A percentile compares a stretch with the other conserved stretches of the same genome.
phyloP scores from a whole-genome alignment of 2,329 filamentous ascomycete species.

The Cladosporium sp. region DNA sequence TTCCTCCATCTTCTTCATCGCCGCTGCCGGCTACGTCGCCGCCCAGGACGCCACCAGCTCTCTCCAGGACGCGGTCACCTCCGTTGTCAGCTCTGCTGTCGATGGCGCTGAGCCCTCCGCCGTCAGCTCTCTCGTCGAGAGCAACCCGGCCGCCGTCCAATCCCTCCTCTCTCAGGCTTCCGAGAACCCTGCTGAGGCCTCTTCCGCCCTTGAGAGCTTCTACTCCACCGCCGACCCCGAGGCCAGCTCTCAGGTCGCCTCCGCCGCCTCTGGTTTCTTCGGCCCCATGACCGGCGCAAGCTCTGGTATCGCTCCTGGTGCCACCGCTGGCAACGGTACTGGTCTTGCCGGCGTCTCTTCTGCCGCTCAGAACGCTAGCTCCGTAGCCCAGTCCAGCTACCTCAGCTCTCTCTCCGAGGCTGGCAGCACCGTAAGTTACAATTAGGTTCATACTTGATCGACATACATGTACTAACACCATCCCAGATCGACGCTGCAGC shows the following conservation, averaged over 20 bases:
- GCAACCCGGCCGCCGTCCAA: conserved; percentile 6
- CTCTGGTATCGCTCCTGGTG: conserved; percentile 3
- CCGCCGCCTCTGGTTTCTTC: conserved; percentile 1
- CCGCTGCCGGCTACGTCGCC: conserved; percentile 9
- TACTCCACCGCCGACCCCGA: conserved; percentile 8
- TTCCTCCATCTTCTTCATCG: conserved; percentile 1
- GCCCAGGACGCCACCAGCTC: conserved; percentile 8
- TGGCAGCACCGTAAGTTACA: conserved; percentile 9
- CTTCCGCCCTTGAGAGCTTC: conserved; percentile 2
- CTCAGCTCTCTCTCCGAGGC: conserved; percentile 5
- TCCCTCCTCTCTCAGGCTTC: conserved; percentile 2
- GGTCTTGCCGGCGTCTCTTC: conserved; percentile 1
- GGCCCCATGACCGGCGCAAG: not conserved
- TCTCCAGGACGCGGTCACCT: not conserved
- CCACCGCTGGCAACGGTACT: conserved; percentile 1
- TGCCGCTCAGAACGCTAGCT: not conserved
- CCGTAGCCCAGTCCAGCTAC: conserved; percentile 7
- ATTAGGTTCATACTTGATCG: not conserved
- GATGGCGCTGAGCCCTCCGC: not conserved
- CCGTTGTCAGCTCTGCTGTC: not conserved
- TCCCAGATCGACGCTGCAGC: conserved; percentile 2
- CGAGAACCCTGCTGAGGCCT: conserved; percentile 2
- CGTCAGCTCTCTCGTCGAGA: not conserved
- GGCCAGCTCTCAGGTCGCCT: conserved; percentile 6
- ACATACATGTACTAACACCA: not conserved